Base-by-base conservation (phyloP, 768 basidiomycete genomes). In the Rhizopogon vinicolor region DNA sequence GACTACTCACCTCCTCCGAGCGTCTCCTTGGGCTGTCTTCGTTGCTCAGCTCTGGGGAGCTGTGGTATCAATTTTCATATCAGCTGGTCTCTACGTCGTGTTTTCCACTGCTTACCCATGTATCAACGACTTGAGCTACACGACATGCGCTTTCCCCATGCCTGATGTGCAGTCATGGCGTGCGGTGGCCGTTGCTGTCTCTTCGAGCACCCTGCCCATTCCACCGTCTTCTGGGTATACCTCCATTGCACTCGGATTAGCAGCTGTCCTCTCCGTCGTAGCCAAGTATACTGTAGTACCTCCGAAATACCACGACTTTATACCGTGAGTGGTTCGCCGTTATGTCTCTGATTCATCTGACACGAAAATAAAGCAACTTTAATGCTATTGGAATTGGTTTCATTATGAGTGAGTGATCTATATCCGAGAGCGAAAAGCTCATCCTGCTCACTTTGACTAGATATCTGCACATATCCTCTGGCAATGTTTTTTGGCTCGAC, bases 1-100 rank as follows among this genome's bases (percentile, higher is more conserved):
- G 70, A 85, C 83, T 10, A 82, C 82, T 52, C 83, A 83, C 62
- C 80, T 85, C 53, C 76, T 84, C 53, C 73, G 82, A 44, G 81
- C 82, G 10, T 83, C 83, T 61, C 83, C 83, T 35, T 73, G 66
- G 51, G 79, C 80, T 65, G 83, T 84, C 70, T 83, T 84, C 63
- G 69, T 82, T 58, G 83, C 83, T 39, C 82, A 84, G 69, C 69
- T 83, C 3, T 72, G 67, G 53, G 83, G 83, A 43, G 70, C 81
- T 19, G 72, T 80, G 50, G 78, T 83, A 44, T 76, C 83, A 5
- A 71, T 82, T 43, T 85, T 85, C 75, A 66, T 84, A 62, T 76
- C 72, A 53, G 71, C 73, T 14, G 83, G 82, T 16, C 65, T 85
- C 52, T 84, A 80, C 63, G 73, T 85, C 57, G 72, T 85, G 45